phyloP scores from a whole-genome alignment of 1,284 basidiomycete species.

The Flammula alnicola region DNA sequence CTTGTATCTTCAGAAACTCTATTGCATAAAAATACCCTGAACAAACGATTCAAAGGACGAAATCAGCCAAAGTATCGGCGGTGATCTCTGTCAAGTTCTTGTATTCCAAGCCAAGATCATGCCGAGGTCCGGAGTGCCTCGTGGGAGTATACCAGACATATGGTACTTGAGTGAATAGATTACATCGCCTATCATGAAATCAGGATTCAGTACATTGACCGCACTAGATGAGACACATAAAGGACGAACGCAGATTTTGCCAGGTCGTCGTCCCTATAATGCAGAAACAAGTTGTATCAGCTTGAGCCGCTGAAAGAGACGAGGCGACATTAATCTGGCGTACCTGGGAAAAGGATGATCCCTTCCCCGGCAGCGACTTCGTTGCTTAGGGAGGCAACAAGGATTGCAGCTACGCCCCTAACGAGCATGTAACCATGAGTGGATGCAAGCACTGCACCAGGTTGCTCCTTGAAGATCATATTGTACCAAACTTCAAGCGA shows the following conservation, averaged over 20 bases:
- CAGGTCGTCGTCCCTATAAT: constrained; percentile 11
- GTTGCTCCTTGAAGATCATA: constrained; percentile 27
- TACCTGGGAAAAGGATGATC: constrained; percentile 33
- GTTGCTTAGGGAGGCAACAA: constrained; percentile 27
- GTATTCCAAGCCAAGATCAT: constrained; percentile 46
- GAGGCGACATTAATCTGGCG: no score
- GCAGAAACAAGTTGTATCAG: neutral
- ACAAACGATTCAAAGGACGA: no score
- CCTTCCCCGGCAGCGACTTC: constrained; percentile 34
- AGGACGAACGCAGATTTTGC: constrained; percentile 17
- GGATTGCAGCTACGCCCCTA: constrained; percentile 30
- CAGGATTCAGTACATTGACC: neutral
- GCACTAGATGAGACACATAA: neutral
- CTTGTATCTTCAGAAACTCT: no score
- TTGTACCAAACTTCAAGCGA: constrained; percentile 20
- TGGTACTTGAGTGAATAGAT: constrained; percentile 5
- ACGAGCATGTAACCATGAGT: constrained; percentile 35
- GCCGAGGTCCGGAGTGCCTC: constrained; percentile 7
- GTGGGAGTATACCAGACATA: constrained; percentile 5
- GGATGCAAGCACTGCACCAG: constrained; percentile 21
- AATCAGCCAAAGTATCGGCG: constrained; percentile 44
- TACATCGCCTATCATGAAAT: neutral
- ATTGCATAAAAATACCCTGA: no score
- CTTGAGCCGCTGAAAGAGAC: neutral
- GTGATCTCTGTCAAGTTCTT: constrained; percentile 43